Percentiles rank a stretch among this genome's conserved stretches.
Conservation (phyloP, 192 early-diverging fungal species). For the Backusella parvicylindrica region DNA sequence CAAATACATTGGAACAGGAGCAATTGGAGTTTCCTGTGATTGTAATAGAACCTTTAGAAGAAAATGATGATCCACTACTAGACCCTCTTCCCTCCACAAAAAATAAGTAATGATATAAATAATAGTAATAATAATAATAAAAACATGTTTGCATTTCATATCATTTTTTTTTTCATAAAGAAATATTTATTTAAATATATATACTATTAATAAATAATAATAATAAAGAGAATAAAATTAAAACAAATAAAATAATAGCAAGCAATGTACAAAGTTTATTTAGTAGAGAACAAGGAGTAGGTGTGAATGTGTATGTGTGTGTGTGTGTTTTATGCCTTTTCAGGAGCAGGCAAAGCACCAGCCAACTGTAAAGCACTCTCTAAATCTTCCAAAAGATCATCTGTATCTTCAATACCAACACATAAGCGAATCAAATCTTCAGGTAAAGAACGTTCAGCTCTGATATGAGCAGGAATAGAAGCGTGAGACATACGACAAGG, state of each 20-base stretch:
- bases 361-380: constrained; percentile 58
- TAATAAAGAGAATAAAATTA: not conserved
- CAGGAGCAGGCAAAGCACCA: constrained; percentile 14
- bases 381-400: constrained; percentile 89
- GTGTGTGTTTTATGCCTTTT: not conserved
- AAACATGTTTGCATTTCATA: not conserved
- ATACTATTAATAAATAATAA: not conserved
- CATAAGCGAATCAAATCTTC: constrained; percentile 97
- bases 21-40: not conserved
- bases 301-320: not conserved
- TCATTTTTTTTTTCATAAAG: not conserved
- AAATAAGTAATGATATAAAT: not conserved
- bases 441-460: constrained; percentile 84
- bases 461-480: constrained; percentile 87
- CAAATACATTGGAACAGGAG: not conserved
- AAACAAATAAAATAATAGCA: not conserved
- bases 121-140: not conserved
- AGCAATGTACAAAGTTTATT: constrained; percentile 1
- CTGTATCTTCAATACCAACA: constrained; percentile 93
- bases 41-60: constrained; percentile 7
- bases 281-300: not conserved
- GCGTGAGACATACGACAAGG: constrained; percentile 98
- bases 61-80: constrained; percentile 3
- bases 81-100: not conserved
- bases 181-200: not conserved